Evolutionary conservation across 2,329 filamentous ascomycete species (phyloP).

Genomic region (Pyrenochaeta sp.): DNA sequence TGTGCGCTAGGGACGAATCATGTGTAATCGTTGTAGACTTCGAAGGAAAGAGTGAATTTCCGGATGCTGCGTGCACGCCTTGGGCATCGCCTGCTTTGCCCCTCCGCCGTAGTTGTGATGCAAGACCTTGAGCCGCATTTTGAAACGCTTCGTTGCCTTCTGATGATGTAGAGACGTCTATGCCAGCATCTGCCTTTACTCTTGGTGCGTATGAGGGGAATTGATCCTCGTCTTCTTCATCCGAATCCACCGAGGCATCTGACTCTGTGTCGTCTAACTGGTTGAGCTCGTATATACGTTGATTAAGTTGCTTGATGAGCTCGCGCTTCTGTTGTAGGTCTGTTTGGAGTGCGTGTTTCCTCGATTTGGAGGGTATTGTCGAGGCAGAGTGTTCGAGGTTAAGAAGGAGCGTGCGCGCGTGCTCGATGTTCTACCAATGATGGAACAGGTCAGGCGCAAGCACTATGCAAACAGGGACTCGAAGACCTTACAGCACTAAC

Average conservation of each 20-base stretch:
- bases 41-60: slow-evolving; percentile 54
- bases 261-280: slow-evolving; percentile 60
- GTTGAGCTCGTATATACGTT: slow-evolving; percentile 73
- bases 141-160: slow-evolving; percentile 45
- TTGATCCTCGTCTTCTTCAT: slow-evolving; percentile 55
- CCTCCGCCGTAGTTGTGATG: slow-evolving; percentile 45
- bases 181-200: slow-evolving; percentile 38
- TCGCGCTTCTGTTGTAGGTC: slow-evolving; percentile 73
- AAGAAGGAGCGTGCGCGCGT: slow-evolving; percentile 73
- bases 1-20: slow-evolving; percentile 39
- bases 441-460: background rate
- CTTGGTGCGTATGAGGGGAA: slow-evolving; percentile 54
- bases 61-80: slow-evolving; percentile 36
- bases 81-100: slow-evolving; percentile 29
- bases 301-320: slow-evolving; percentile 70
- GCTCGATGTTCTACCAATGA: slow-evolving; percentile 67
- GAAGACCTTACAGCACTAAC: slow-evolving; percentile 60
- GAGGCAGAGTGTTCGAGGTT: slow-evolving; percentile 75
- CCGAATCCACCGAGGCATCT: slow-evolving; percentile 47
- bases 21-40: slow-evolving; percentile 36
- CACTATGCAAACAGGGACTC: background rate
- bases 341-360: slow-evolving; percentile 68
- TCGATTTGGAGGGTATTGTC: slow-evolving; percentile 51
- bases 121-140: slow-evolving; percentile 44
- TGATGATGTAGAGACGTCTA: slow-evolving; percentile 39